Base-by-base conservation (phyloP, 148 eudicot species). In the Diospyros lotus region DNA sequence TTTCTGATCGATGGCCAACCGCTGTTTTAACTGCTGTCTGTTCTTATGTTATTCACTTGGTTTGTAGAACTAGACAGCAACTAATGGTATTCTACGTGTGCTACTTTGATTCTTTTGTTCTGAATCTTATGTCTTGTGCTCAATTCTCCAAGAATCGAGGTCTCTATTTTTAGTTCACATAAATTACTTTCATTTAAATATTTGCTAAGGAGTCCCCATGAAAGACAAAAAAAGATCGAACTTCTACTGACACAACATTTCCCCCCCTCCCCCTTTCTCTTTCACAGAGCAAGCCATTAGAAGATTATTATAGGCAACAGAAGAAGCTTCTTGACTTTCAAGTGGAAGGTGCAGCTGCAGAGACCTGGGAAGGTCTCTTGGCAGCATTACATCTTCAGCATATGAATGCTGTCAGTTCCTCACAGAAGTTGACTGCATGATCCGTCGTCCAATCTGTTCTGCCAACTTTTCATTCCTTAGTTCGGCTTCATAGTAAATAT, bases 331-430 rank as follows among this genome's bases (percentile, higher is more conserved):
- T 91, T 10, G 87, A 94, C 55, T 90, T 91, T 73, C 87, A 88
- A 75, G 98, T 89, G 69, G 83, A 84, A 5, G 92, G 88, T 65
- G 91, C 85, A 64, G 93, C 90, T 59, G 93, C 89, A 59, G 91
- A 91, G 65, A 80, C 91, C 73, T 94, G 97, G 97, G 81, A 85
- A 59, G 90, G 97, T 72, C 95, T 93, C 15, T 81, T 93, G 80
- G 90, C 98, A 45, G 96, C 91, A 14, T 83, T 91, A 77, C 98
- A 84, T 80, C 91, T 93, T 77, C 96, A 89, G 72, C 92, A 91
- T 79, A 80, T 83, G 82, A 91, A 77, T 77, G 85, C 81, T 59
- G 59, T 85, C 73, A 70, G 66, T 56, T 79, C 83, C 65, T 81
- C 86, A 65, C 91, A 87, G 68, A 88, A 87, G 75, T 76, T 93